These are phyloP conservation scores for Aspergillus amoenus DNA, from an alignment of 2,329 filamentous ascomycete genomes.

Conservation along the genomic window DNA sequence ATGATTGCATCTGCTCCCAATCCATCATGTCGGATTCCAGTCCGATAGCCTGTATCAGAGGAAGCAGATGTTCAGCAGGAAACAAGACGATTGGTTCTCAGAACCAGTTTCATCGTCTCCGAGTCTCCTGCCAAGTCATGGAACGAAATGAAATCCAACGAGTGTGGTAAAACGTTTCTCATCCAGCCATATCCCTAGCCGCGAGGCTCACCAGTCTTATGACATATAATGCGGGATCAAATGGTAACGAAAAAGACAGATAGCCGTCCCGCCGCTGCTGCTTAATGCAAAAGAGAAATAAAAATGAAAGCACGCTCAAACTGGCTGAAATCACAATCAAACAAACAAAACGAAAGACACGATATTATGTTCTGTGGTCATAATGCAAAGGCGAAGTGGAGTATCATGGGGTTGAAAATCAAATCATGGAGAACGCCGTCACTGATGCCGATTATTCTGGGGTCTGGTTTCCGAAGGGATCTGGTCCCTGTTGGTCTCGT, in stretches of 20 bases:
- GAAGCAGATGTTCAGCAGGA: constrained; percentile 34
- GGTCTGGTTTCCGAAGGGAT: constrained; percentile 34
- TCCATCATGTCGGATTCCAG: constrained; percentile 29
- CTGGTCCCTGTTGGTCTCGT: constrained; percentile 35
- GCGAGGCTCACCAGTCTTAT: constrained; percentile 52
- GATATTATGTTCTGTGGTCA: constrained; percentile 30
- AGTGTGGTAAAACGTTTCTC: constrained; percentile 33
- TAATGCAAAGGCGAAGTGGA: constrained; percentile 37
- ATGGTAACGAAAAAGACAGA: constrained; percentile 40
- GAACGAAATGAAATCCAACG: constrained; percentile 9
- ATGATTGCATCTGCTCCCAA: constrained; percentile 16
- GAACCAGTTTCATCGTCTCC: constrained; percentile 14
- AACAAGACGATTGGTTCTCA: constrained; percentile 22
- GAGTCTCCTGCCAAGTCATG: constrained; percentile 1
- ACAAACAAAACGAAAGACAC: constrained; percentile 11
- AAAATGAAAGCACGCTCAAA: constrained; percentile 34
- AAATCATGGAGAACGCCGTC: constrained; percentile 55
- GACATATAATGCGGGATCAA: constrained; percentile 45
- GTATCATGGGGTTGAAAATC: constrained; percentile 46
- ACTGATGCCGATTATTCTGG: constrained; percentile 51
- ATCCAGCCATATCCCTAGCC: constrained; percentile 48
- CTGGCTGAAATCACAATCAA: constrained; percentile 22
- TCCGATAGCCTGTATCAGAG: constrained; percentile 42
- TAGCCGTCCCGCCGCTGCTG: constrained; percentile 48
- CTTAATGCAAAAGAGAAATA: constrained; percentile 41